These are phyloP conservation scores for Phyllachora maydis DNA, from an alignment of 2,329 filamentous ascomycete genomes.

Conservation along the genomic window DNA sequence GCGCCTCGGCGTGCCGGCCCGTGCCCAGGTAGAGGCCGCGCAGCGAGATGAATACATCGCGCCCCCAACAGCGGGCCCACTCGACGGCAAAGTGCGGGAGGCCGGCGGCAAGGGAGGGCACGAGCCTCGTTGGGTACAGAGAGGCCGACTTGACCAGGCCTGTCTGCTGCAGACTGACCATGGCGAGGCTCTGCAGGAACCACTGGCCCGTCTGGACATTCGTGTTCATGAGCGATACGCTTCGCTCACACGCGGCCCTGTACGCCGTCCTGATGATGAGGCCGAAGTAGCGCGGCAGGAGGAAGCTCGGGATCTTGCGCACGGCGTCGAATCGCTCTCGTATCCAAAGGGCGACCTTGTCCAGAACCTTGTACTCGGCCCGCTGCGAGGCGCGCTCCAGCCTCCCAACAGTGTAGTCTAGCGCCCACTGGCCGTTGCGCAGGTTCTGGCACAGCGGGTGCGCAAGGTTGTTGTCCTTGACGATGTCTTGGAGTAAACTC, in stretches of 20 bases:
- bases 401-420: conserved; percentile 70
- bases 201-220: conserved; percentile 65
- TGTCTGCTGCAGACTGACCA: conserved; percentile 84
- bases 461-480: conserved; percentile 74
- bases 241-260: conserved; percentile 58
- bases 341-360: conserved; percentile 55
- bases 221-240: conserved; percentile 57
- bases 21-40: conserved; percentile 84
- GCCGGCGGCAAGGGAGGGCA: conserved; percentile 78
- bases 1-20: conserved; percentile 71
- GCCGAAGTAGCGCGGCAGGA: conserved; percentile 84
- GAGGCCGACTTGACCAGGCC: conserved; percentile 81
- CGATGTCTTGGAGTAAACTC: conserved; percentile 71
- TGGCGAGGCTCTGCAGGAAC: conserved; percentile 71
- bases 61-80: conserved; percentile 94
- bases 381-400: conserved; percentile 51
- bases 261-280: conserved; percentile 78
- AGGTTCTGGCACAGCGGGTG: conserved; percentile 89
- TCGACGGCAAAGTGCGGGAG: conserved; percentile 83
- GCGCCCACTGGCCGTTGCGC: conserved; percentile 74
- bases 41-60: conserved; percentile 91
- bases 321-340: conserved; percentile 72
- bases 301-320: conserved; percentile 65
- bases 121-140: conserved; percentile 65
- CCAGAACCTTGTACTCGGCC: conserved; percentile 39